Base-by-base conservation (phyloP, 495 filamentous ascomycete species). In the Rusavskia elegans region DNA sequence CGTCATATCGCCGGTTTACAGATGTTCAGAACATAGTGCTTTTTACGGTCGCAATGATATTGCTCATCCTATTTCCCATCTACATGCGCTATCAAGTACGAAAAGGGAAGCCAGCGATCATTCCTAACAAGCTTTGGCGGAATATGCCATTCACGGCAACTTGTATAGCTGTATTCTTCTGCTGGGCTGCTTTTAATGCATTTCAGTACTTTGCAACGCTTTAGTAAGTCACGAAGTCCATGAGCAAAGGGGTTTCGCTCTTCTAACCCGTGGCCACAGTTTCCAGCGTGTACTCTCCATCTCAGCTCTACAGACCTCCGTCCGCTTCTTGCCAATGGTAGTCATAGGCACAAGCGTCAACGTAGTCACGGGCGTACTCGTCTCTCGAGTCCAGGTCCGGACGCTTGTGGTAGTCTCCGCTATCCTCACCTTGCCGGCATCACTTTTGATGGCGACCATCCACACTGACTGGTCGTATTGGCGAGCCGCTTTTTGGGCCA, bases 151-250 rank as follows among this genome's bases (percentile, higher is more conserved):
- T 80, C 54, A 71, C 70, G 0, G 56, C 57, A 16, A 70, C 75
- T 36, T 77, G 76, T 49, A 46, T 76, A 16, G 62, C 64, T n/a
- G 72, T 79, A 14, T 76, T 80, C 60, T 54, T 76, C 3, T 65
- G 63, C 16, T 76, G 71, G 66, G 74, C 68, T 4, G 58, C 64
- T 3, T 70, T 78, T 59, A 75, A 78, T 55, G 66, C 69, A 7
- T 59, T 74, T 36, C 66, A 75, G 51, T 65, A 68, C 37, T 67
- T 74, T 40, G 59, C 72, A 7, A 78, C 69, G 42, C 67, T 81
- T 27, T 78, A 69, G 54, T 45, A 53, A 36, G 32, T 20, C 11
- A 29, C 44, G 19, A 4, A 1, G 10, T 19, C 14, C 2, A 7
- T 14, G 0, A 2, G 13, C 9, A 10, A 35, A 11, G 2, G 7